Base-by-base conservation (phyloP, 2,329 filamentous ascomycete species). In the Cladophialophora immunda region DNA sequence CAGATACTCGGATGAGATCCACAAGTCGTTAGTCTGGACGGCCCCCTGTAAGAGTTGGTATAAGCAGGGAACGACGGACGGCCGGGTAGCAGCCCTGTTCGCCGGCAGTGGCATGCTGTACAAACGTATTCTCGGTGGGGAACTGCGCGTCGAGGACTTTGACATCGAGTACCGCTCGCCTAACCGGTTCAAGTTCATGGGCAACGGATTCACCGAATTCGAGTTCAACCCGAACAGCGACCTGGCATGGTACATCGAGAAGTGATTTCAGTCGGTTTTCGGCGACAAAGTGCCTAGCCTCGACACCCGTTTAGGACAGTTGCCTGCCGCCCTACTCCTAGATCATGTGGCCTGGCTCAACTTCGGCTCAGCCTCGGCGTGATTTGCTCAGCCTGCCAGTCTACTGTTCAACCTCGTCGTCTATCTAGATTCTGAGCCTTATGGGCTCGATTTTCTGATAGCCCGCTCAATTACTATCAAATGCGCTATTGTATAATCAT, bases 171-270 rank as follows among this genome's bases (percentile, higher is more conserved):
- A 84, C 68, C 75, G 77, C 38, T 79, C 76, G 17, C 64, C 70
- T 15, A 84, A 85, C 70, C 74, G 77, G n/a, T 84, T 81, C 70
- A 67, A 78, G 29, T 83, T 83, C 68, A 79, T 85, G 81, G 83
- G 82, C 0, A 84, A 84, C 72, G 82, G 83, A 1, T 80, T 81
- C 67, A 81, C 81, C 38, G 71, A 67, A 58, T 75, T 72, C 56
- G 74, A 76, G 69, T 58, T 72, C 53, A 65, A 75, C 17, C 70
- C 71, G 34, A 62, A 67, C 25, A 70, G 58, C 66, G 74, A 75
- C 68, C 59, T 76, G 68, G 67, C 73, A 19, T 76, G 73, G 73
- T 75, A 76, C 29, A 68, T 68, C 41, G 66, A 66, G 32, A 34
- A 34, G 13, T 34, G 32, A 34, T n/a, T n/a, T n/a, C n/a, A n/a